Percentiles rank a stretch among this genome's conserved stretches.
Conservation (phyloP, 1,284 basidiomycete genomes). For the Thelephora terrestris region DNA sequence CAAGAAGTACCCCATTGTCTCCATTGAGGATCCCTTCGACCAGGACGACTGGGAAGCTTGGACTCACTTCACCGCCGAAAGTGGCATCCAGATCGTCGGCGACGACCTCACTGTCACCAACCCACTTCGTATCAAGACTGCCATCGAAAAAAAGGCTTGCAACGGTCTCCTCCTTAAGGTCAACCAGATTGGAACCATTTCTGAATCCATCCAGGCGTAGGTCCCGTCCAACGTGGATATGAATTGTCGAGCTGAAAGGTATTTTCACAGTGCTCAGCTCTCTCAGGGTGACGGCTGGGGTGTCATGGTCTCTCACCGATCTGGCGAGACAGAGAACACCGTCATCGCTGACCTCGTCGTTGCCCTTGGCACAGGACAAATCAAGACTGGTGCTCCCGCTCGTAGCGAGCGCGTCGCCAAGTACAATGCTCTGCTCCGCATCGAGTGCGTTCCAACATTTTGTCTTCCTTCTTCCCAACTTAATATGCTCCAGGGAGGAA, state of each 20-base stretch:
- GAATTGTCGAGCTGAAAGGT: neutral
- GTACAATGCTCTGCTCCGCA: slow-evolving; percentile 84
- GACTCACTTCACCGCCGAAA: slow-evolving; percentile 79
- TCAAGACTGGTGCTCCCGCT: slow-evolving; percentile 97
- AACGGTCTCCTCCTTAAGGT: slow-evolving; percentile 98
- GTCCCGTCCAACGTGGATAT: slow-evolving; percentile 21
- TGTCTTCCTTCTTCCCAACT: slow-evolving; percentile 1
- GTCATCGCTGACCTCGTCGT: slow-evolving; percentile 97
- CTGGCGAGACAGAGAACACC: slow-evolving; percentile 94
- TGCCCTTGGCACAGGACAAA: slow-evolving; percentile 88
- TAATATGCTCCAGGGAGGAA: slow-evolving; percentile 54
- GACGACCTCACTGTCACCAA: slow-evolving; percentile 99
- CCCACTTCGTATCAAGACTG: slow-evolving; percentile 95
- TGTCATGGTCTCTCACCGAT: slow-evolving; percentile 99
- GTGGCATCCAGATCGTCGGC: slow-evolving; percentile 87
- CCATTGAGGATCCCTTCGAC: slow-evolving; percentile 99
- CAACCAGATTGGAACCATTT: slow-evolving; percentile 99
- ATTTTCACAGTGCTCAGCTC: slow-evolving; percentile 72
- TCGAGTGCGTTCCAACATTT: slow-evolving; percentile 53
- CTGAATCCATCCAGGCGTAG: slow-evolving; percentile 94
- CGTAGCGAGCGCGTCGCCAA: slow-evolving; percentile 92
- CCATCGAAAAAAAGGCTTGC: slow-evolving; percentile 99
- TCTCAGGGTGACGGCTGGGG: slow-evolving; percentile 96
- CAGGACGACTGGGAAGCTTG: slow-evolving; percentile 99
- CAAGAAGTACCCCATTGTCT: slow-evolving; percentile 93